Percentiles rank a stretch among this genome's conserved stretches.
These are phyloP conservation scores for Pneumocystis canis DNA, from an alignment of 1,139 yeast genomes.

Conservation along the genomic window DNA sequence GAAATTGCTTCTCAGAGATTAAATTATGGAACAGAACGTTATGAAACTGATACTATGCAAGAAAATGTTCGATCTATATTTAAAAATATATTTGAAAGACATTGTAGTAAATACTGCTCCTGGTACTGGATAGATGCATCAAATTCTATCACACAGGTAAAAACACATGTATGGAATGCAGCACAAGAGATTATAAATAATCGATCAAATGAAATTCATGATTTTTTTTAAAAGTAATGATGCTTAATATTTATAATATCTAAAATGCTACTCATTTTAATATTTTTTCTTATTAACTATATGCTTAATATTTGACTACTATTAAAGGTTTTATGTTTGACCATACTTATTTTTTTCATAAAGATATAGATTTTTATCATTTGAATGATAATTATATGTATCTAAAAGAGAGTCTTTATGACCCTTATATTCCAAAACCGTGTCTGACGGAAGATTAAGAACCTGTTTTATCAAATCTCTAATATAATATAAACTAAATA, in stretches of 20 bases:
- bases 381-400: slow-evolving; percentile 7
- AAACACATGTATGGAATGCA: slow-evolving; percentile 17
- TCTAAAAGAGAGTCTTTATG: slow-evolving; percentile 4
- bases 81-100: slow-evolving; percentile 23
- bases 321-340: not conserved
- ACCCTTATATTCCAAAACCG: slow-evolving; percentile 8
- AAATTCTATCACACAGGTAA: slow-evolving; percentile 43
- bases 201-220: not conserved
- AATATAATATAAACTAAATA: not conserved
- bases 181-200: slow-evolving; percentile 8
- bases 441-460: slow-evolving; percentile 19
- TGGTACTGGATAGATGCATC: slow-evolving; percentile 47
- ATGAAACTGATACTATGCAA: slow-evolving; percentile 67
- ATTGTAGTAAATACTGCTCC: not conserved
- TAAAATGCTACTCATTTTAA: not conserved
- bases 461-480: slow-evolving; percentile 17
- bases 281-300: not conserved
- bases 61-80: slow-evolving; percentile 48
- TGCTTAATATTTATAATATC: not conserved
- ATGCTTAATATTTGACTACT: not conserved
- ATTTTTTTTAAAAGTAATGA: not conserved
- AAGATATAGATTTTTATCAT: not conserved
- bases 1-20: slow-evolving; percentile 42
- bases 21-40: slow-evolving; percentile 87
- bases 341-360: not conserved